Evolutionary conservation across 495 filamentous ascomycete species (phyloP), one percentile per base, ranked within the genome.

Genomic region (Staphylotrichum tortipilum): DNA sequence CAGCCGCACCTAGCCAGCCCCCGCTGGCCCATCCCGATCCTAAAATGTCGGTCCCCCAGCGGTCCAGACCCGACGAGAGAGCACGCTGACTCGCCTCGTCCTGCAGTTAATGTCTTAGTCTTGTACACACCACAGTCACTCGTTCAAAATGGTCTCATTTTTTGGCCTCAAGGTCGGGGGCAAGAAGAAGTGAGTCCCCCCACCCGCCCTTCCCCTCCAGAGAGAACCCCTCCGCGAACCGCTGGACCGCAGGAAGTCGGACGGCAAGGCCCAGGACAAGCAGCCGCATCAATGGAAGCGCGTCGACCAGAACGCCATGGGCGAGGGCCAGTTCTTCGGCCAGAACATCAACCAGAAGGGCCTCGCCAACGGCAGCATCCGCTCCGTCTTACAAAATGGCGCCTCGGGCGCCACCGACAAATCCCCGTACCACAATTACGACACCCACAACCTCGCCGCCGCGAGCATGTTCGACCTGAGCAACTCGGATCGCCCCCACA

Each of bases 91-190:
- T 28, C 26, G 26, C 6, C 26, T 18, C 22, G 2, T n/a, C 14
- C 22, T 37, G 14, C 39, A 52, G 49, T 47, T 53, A 58, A 58
- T 62, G 52, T 53, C 35, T 40, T 34, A 49, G 22, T 44, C 17
- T 42, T n/a, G n/a, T n/a, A n/a, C n/a, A 47, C 36, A 38, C 19
- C 28, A 43, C 45, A 49, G 48, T 63, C 35, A 24, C 26, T 52
- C 40, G 26, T 51, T 52, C 61, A 71, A 10, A 36, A 75, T 75
- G 72, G 70, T 73, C 11, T 75, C 72, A 4, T 71, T 75, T 38
- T 74, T 75, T 54, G 72, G 72, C 42, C 62, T 73, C 54, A 71
- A 68, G 57, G 61, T 75, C 41, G 69, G 71, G 19, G 66, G 65
- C 35, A 74, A 68, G 57, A 75, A 75, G 60, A 75, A 73, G 71